Evolutionary conservation across 768 basidiomycete genomes (phyloP), one percentile per base, ranked within the genome.

Genomic region (Lyophyllum atratum): DNA sequence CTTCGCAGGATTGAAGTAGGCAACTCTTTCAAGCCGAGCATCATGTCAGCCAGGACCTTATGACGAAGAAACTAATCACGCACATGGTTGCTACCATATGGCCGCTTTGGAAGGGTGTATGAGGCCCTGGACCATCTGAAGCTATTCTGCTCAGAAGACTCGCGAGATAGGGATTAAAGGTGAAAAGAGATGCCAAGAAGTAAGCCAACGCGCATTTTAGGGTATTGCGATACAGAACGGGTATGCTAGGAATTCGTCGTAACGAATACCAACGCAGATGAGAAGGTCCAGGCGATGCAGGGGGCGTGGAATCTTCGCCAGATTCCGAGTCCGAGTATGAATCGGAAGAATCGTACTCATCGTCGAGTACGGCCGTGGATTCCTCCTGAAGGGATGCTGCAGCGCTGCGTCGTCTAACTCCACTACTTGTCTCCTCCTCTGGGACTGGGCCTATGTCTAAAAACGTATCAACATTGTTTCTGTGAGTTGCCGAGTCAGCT

Each of bases 21-120:
- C 90, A 4, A 85, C 85, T 57, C 91, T 88, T 62, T 31, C 33
- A 7, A 17, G 46, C 54, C 28, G 50, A 33, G 39, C 19, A 44
- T 24, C 10, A 49, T 47, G 33, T 22, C 29, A 49, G 42, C 31
- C 10, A 21, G 9, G 31, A 29, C 40, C 29, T 24, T n/a, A 5
- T 2, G 21, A 42, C 19, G 26, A 39, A 58, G 37, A 51, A 48
- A 22, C 15, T 26, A 39, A 29, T 25, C n/a, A 75, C 89, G 67
- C 70, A 95, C 94, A 97, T 83, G 2, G 95, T 95, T 9, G 95
- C 93, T 9, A 96, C 89, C 87, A 96, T 87, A 73, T 97, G 95
- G 1, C 87, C 93, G 58, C 89, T 88, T 10, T 89, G 86, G 14
- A 87, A 85, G 2, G 91, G 90, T n/a, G 71, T 70, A 17, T 72